phyloP scores from a whole-genome alignment of 2,329 filamentous ascomycete species.

The Beauveria pseudobassiana region DNA sequence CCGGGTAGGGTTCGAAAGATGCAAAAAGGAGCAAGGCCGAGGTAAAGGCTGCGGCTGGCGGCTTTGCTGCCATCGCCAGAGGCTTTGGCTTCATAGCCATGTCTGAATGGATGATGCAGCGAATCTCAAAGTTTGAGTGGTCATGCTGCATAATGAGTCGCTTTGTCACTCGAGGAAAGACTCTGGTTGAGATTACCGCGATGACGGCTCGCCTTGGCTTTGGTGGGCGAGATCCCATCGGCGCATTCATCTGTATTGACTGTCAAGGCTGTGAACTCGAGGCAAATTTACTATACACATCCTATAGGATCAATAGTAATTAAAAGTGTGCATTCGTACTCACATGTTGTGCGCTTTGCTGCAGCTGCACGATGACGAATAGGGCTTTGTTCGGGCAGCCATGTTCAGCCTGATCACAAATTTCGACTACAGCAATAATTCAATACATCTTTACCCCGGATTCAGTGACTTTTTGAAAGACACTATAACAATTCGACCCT shows the following conservation, averaged over 20 bases:
- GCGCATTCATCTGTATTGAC: background rate
- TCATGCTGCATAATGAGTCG: conserved; percentile 36
- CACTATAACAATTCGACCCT: too few relatives aligned
- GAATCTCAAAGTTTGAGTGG: conserved; percentile 25
- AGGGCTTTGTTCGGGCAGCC: background rate
- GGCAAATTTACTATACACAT: background rate
- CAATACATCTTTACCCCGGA: too few relatives aligned
- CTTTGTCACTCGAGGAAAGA: conserved; percentile 47
- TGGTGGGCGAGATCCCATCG: background rate
- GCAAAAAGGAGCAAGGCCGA: conserved; percentile 30
- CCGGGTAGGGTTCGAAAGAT: conserved; percentile 33
- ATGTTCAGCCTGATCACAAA: background rate
- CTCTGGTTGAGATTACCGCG: conserved; percentile 43
- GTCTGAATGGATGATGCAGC: conserved; percentile 37
- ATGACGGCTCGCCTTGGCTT: background rate
- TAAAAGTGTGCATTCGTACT: background rate
- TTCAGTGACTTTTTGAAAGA: too few relatives aligned
- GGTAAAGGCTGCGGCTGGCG: conserved; percentile 33
- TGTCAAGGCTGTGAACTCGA: too few relatives aligned
- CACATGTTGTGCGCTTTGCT: background rate
- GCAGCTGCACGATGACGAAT: background rate
- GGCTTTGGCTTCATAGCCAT: conserved; percentile 49
- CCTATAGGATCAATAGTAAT: background rate
- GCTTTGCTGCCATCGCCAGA: conserved; percentile 33
- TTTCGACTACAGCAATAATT: background rate